phyloP scores from a whole-genome alignment of 2,329 filamentous ascomycete species.

The Fusarium globosum region DNA sequence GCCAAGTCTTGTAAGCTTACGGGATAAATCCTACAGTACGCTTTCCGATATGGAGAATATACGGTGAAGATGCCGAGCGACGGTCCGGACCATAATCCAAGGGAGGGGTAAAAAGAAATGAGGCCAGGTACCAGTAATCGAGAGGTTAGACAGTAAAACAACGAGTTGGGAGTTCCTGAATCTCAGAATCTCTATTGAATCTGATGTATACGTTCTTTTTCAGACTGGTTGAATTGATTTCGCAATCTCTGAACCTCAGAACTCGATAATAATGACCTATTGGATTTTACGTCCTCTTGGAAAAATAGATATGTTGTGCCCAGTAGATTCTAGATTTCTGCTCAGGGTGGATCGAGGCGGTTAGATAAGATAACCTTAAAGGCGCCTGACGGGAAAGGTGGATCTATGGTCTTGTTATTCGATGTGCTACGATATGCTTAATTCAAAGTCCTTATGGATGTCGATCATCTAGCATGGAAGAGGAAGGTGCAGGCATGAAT shows the following conservation, averaged over 20 bases:
- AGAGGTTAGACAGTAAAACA: too few relatives aligned
- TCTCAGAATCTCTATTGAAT: too few relatives aligned
- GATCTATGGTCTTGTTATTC: background rate
- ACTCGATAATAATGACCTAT: too few relatives aligned
- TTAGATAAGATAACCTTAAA: background rate
- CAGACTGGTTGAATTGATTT: too few relatives aligned
- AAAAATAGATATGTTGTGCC: background rate
- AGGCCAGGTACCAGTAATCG: too few relatives aligned
- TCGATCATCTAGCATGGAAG: background rate
- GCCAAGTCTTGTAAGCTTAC: background rate
- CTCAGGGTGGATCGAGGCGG: background rate
- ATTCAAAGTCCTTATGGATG: background rate
- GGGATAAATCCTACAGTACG: background rate
- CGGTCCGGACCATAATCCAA: background rate
- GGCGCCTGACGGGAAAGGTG: background rate
- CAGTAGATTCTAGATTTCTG: background rate
- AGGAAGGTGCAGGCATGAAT: background rate
- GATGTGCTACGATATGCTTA: background rate
- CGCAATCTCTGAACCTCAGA: too few relatives aligned
- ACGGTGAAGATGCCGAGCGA: background rate
- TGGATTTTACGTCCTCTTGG: accelerated
- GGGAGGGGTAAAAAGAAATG: background rate
- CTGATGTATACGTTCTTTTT: too few relatives aligned
- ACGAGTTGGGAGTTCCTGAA: too few relatives aligned
- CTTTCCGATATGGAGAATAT: background rate